Evolutionary conservation across 1,284 basidiomycete species (phyloP), one percentile per base, ranked within the genome.

Genomic region (Earliella scabrosa): DNA sequence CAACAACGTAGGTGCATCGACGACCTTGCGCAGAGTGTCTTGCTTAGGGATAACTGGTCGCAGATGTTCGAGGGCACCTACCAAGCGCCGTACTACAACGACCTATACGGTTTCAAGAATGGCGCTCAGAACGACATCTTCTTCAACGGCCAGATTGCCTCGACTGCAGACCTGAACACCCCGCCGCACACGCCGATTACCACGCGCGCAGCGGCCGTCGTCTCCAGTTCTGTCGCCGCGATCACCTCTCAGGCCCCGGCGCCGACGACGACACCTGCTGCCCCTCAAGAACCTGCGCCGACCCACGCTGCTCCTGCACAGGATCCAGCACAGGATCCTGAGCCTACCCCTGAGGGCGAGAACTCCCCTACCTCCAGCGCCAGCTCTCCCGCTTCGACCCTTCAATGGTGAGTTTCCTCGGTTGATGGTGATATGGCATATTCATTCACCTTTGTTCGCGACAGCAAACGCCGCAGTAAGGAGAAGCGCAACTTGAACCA

Each of bases 61-160:
- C 61, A 83, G 80, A 81, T 85, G 75, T 81, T 81, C 60, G 82
- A 85, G 68, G 83, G 74, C 45, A 69, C 73, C 0, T 80, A 77
- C 64, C 70, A 76, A 10, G 83, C 83, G 5, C 85, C 83, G 0
- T 75, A 78, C 55, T 89, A 87, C 69, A 81, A 74, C 60, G 75
- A 78, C 59, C 69, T 81, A 6, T 87, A 84, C 74, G 79, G 80
- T 63, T 88, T 85, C 72, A 57, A 63, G 6, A 77, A 86, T 59
- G 83, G 86, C 20, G 75, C 83, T 1, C 85, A 88, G 68, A 74
- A 84, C 63, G 86, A 88, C 67, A 84, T 88, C 61, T 86, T 86
- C 69, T 66, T 74, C 54, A 78, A 82, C 52, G 66, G 66, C 29
- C 64, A 66, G 38, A 60, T 63, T 32, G 55, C 61, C 14, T 57